A percentile compares a stretch with the other conserved stretches of the same genome.
Evolutionary conservation across 2,329 filamentous ascomycete genomes (phyloP).

Genomic region (Fusarium agapanthi): DNA sequence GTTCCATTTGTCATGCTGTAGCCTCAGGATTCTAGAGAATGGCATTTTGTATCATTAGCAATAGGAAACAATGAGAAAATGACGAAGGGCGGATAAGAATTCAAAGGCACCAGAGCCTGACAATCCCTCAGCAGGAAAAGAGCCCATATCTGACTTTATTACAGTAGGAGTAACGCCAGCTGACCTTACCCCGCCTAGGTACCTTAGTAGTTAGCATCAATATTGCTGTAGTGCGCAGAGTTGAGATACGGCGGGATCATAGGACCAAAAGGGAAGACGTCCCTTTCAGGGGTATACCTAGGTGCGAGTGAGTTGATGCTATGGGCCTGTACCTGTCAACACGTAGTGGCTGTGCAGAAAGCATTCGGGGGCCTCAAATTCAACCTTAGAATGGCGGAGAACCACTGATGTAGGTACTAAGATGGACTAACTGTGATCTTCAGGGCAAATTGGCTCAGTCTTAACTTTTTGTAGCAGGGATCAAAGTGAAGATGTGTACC

Average conservation of each 20-base stretch:
- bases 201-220: no score
- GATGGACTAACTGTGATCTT: background rate
- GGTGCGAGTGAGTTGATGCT: rapidly evolving
- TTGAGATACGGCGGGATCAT: background rate
- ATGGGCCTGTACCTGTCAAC: rapidly evolving
- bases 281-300: background rate
- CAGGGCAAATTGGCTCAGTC: no score
- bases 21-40: rapidly evolving
- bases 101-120: rapidly evolving
- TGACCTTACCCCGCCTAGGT: background rate
- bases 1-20: rapidly evolving
- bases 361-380: background rate
- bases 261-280: background rate
- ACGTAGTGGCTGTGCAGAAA: background rate
- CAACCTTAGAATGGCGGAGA: background rate
- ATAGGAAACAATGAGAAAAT: rapidly evolving
- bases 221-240: background rate
- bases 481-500: no score
- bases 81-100: rapidly evolving
- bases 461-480: no score
- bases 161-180: background rate
- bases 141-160: rapidly evolving
- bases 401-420: background rate
- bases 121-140: background rate
- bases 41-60: background rate